Conservation (phyloP, 2,329 filamentous ascomycete species). For the Amesomyces nigricolor region DNA sequence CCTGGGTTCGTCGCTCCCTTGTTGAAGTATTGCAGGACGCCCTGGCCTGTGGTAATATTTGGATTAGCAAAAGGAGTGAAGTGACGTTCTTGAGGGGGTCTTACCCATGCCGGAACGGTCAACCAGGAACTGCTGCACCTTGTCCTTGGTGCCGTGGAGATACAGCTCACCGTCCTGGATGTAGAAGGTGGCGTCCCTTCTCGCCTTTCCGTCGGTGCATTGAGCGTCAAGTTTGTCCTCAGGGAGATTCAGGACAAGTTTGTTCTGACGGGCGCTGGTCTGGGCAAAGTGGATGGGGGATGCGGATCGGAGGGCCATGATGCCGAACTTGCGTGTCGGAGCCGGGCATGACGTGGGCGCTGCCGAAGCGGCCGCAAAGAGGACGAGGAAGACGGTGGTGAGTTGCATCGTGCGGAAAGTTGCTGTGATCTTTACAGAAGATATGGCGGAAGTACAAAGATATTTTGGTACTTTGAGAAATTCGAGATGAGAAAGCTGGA, state of each 20-base stretch:
- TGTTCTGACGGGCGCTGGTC: conserved; percentile 41
- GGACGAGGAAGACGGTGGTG: conserved; percentile 58
- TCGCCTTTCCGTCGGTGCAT: conserved; percentile 39
- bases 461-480: not conserved
- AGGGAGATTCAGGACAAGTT: conserved; percentile 40
- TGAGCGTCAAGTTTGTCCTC: conserved; percentile 39
- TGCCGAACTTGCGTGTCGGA: conserved; percentile 38
- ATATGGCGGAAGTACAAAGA: not conserved
- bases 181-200: conserved; percentile 45
- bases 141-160: conserved; percentile 41
- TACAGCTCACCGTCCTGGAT: conserved; percentile 42
- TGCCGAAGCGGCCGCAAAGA: conserved; percentile 31
- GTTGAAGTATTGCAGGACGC: conserved; percentile 48
- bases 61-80: not conserved
- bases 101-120: conserved; percentile 52
- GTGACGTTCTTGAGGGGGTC: not conserved
- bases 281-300: conserved; percentile 42
- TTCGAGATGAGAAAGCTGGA: not conserved
- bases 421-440: not conserved
- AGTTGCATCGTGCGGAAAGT: conserved; percentile 25
- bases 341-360: conserved; percentile 28
- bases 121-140: conserved; percentile 45
- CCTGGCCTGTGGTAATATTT: conserved; percentile 35
- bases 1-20: conserved; percentile 34
- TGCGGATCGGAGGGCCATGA: conserved; percentile 47